Evolutionary conservation across 2,329 filamentous ascomycete genomes (phyloP), one percentile per base, ranked within the genome.

Genomic region (Atkinsonella texensis): DNA sequence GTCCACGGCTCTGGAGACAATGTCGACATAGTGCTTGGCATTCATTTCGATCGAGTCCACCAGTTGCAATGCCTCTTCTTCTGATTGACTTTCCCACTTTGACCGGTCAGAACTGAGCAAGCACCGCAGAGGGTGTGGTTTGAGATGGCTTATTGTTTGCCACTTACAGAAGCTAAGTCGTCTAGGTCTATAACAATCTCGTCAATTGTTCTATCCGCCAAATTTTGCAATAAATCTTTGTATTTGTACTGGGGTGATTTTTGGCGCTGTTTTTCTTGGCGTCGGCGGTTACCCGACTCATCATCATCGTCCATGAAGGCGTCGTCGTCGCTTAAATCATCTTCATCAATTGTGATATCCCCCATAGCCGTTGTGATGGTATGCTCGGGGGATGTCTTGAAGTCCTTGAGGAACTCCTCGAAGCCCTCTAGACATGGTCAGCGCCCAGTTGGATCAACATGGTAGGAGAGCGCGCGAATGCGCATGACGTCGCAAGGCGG

Each of bases 21-120:
- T 80, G 62, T 98, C 93, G 58, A 97, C 84, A 64, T 98, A 98
- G 67, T 95, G 93, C 63, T 93, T 87, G 15, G 93, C 89, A 69
- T 98, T 98, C 59, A 77, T 79, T 71, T 93, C 87, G 60, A 98
- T 86, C 1, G 87, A 94, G 46, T 86, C 79, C 18, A 95, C 85
- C 47, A 97, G 74, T 59, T 84, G 81, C 56, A 87, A 13, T 5
- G 41, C 68, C 6, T 83, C 81, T 46, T 85, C 81, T 50, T 82
- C 81, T 20, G 83, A 69, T 31, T 81, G 75, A 57, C 82, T 77
- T 67, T 96, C 90, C 70, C 84, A 97, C 83, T 91, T 40, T n/a
- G 7, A 23, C 20, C 1, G 2, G 39, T 42, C 6, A 28, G 33
- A 23, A 42, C 23, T 17, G 20, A 31, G 20, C 18, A n/a, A 31